These are phyloP conservation scores for Penstemon newberryi DNA, from an alignment of 257 asterid genomes.

Conservation along the genomic window DNA sequence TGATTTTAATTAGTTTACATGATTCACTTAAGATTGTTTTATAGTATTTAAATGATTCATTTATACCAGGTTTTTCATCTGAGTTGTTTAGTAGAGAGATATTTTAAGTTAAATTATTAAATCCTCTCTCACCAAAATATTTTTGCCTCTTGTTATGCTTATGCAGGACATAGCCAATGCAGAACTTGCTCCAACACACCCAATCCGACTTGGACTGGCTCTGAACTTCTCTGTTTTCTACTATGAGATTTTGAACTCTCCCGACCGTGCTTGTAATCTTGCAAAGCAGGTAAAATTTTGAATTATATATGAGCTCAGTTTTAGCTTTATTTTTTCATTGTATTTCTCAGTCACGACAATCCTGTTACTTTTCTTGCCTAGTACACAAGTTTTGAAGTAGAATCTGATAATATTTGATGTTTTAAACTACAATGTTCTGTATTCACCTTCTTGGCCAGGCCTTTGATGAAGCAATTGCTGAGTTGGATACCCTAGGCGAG, in stretches of 20 bases:
- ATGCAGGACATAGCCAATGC: slow-evolving; percentile 51
- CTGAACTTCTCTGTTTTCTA: slow-evolving; percentile 55
- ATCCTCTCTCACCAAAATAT: slow-evolving; percentile 2
- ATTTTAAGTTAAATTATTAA: background rate
- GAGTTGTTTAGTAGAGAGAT: background rate
- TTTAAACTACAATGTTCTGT: background rate
- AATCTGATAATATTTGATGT: background rate
- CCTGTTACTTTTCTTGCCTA: background rate
- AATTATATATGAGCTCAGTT: background rate
- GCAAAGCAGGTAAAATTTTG: slow-evolving; percentile 42
- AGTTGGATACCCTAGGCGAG: slow-evolving; percentile 50
- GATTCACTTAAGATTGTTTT: background rate
- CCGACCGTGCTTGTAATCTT: slow-evolving; percentile 60
- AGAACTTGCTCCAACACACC: slow-evolving; percentile 60
- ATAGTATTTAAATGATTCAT: too few species aligned
- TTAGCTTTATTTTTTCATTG: background rate
- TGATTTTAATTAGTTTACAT: background rate
- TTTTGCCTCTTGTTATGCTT: slow-evolving; percentile 10
- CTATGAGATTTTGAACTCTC: slow-evolving; percentile 61
- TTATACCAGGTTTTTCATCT: background rate
- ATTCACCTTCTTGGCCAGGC: slow-evolving; percentile 35
- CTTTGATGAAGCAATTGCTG: slow-evolving; percentile 56
- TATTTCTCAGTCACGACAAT: background rate
- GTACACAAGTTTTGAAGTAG: background rate
- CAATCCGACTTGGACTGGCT: slow-evolving; percentile 56